These are phyloP conservation scores for Aspergillus chevalieri DNA, from an alignment of 2,329 filamentous ascomycete species.

Conservation along the genomic window DNA sequence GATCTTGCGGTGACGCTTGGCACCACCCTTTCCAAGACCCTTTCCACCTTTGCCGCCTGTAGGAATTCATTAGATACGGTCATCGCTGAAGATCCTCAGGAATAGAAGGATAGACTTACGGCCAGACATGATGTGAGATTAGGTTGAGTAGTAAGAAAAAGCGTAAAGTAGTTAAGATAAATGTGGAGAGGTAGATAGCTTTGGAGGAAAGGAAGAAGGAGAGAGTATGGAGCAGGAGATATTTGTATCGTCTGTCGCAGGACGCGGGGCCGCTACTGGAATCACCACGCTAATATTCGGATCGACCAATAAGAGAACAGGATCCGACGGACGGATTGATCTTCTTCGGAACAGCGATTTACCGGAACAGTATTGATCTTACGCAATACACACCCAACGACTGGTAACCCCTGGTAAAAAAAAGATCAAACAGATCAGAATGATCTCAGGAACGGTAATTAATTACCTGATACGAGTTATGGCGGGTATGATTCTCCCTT, in stretches of 20 bases:
- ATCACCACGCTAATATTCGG: constrained; percentile 31
- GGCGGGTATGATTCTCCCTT: constrained; percentile 6
- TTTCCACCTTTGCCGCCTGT: constrained; percentile 91
- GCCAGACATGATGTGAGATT: constrained; percentile 52
- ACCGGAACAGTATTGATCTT: constrained; percentile 27
- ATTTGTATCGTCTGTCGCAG: constrained; percentile 34
- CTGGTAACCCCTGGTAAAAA: background rate
- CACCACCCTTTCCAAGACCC: constrained; percentile 95
- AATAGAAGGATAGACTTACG: constrained; percentile 41
- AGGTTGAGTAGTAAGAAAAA: constrained; percentile 14
- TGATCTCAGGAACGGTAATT: constrained; percentile 6
- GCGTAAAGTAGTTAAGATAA: constrained; percentile 17
- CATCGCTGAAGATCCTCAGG: background rate
- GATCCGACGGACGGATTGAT: constrained; percentile 16
- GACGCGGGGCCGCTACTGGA: constrained; percentile 23
- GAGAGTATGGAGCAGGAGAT: constrained; percentile 26
- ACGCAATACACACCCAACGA: constrained; percentile 11
- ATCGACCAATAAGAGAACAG: constrained; percentile 32
- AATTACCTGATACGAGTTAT: no score
- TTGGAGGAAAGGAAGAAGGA: constrained; percentile 18
- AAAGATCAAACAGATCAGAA: constrained; percentile 12
- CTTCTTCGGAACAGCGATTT: constrained; percentile 19
- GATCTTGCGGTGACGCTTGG: constrained; percentile 99
- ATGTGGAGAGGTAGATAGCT: constrained; percentile 16
- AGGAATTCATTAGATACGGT: constrained; percentile 40